Base-by-base conservation (phyloP, 371 early-diverging fungal genomes). In the Saksenaea oblongispora region DNA sequence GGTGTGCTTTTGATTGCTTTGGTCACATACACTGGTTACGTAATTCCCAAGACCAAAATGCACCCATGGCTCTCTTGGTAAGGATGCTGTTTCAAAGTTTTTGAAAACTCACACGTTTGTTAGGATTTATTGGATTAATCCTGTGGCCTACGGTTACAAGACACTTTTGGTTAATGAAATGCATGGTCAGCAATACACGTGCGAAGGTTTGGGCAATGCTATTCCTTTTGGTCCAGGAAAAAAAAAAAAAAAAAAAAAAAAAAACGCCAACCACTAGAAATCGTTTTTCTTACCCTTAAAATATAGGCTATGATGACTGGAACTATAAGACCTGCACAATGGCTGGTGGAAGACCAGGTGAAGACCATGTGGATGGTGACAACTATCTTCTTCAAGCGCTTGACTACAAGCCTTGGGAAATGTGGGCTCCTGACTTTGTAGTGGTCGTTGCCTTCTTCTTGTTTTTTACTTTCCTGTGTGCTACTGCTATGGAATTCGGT, bases 111-210 rank as follows among this genome's bases (percentile, higher is more conserved):
- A 34, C 18, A 5, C n/a, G 0, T 42, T 44, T 1, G 9, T 26
- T 42, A 64, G 66, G 69, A 61, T 68, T 24, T 64, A 59, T 17
- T 89, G 84, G 82, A 78, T 88, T 37, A 86, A 82, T 53, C 87
- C 91, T 5, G 66, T 90, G 15, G 79, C 87, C 1, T 90, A 89
- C 65, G 87, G 84, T 0, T 82, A 79, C 63, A 74, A 84, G 59
- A 78, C 86, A 0, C 72, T 91, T 9, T 54, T 88, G 35, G 66
- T 76, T 35, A 89, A 90, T 67, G 92, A 91, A 66, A 85, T 86
- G 77, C 55, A 68, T 14, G 79, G 80, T 17, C 67, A 75, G 5
- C 0, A 58, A 2, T 72, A 66, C 54, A 57, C 76, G 13, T 73
- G 76, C 44, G 71, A 87, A 51, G 73, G 83, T 18, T 69, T 79